These are phyloP conservation scores for Medicago truncatula DNA, from an alignment of 306 rosid genomes.

Conservation along the genomic window MtrunA17r5.0-ANR NC_053045.1:33330501-33331000, in stretches of 20 bases:
- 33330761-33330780: too few relatives aligned
- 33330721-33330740: too few relatives aligned
- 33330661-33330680: too few relatives aligned
- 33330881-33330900: constrained; percentile 59
- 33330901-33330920: neutral
- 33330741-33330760: too few relatives aligned
- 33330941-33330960: neutral
- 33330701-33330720: too few relatives aligned
- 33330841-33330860: constrained; percentile 51
- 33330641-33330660: too few relatives aligned
- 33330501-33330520: constrained; percentile 48
- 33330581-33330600: constrained; percentile 48
- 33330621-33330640: too few relatives aligned
- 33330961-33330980: constrained; percentile 61
- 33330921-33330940: neutral
- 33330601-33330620: neutral
- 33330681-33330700: too few relatives aligned
- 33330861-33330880: constrained; percentile 43
- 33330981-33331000: constrained; percentile 45
- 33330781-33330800: constrained; percentile 50
- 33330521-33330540: constrained; percentile 50
- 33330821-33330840: constrained; percentile 53
- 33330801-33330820: constrained; percentile 54
- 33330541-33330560: constrained; percentile 55
- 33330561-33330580: constrained; percentile 61